phyloP scores from a whole-genome alignment of 2,329 filamentous ascomycete species.

The Tolypocladium endophyticum region DNA sequence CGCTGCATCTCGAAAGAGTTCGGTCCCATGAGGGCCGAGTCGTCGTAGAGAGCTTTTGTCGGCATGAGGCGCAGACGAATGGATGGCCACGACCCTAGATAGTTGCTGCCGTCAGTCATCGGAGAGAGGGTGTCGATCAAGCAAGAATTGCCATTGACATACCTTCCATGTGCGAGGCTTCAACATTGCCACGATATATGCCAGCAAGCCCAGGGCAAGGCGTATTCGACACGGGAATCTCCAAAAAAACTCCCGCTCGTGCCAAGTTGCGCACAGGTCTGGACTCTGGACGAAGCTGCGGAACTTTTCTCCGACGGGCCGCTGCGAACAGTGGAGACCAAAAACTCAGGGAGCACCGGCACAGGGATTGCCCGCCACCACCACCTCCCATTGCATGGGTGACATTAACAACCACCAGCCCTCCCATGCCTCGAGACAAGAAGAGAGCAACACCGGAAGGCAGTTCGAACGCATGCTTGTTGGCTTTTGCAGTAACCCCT shows the following conservation, averaged over 20 bases:
- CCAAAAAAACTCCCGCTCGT: not conserved
- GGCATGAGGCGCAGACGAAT: slow-evolving; percentile 31
- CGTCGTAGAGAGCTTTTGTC: slow-evolving; percentile 16
- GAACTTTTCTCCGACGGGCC: not conserved
- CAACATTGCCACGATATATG: slow-evolving; percentile 25
- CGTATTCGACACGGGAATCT: slow-evolving; percentile 1
- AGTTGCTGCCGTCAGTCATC: not conserved
- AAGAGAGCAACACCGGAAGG: not conserved
- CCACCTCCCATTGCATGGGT: not conserved
- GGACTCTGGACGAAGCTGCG: not conserved
- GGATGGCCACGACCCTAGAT: slow-evolving; percentile 24
- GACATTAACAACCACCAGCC: not conserved
- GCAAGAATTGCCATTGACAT: slow-evolving; percentile 6
- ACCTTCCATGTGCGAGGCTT: slow-evolving; percentile 31
- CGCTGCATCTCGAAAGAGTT: not conserved
- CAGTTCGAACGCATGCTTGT: not conserved
- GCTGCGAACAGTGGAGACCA: not conserved
- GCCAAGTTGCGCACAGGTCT: not conserved
- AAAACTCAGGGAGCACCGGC: not conserved
- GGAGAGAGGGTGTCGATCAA: not conserved
- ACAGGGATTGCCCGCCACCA: not conserved
- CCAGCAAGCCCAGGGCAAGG: not conserved
- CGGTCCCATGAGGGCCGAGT: slow-evolving; percentile 2
- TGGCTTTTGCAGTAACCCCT: not conserved
- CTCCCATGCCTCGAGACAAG: not conserved